A percentile compares a stretch with the other conserved stretches of the same genome.
Conservation (phyloP, 441 rosid species). For the Arabidopsis lyrata region DNA sequence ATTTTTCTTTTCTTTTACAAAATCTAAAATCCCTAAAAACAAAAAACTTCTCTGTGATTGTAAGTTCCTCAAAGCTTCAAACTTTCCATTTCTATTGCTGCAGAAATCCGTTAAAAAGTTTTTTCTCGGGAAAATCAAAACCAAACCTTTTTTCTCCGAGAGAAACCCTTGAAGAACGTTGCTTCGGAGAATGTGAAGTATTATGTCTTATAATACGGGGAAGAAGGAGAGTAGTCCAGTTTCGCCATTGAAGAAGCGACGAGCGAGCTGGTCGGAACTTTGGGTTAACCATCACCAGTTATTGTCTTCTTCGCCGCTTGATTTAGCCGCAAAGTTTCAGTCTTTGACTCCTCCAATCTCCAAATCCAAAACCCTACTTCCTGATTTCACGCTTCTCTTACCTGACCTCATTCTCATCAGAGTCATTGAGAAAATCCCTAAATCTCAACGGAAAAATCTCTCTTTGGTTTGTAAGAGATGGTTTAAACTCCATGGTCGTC, state of each 20-base stretch:
- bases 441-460: slow-evolving; percentile 57
- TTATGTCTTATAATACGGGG: slow-evolving; percentile 57
- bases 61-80: slow-evolving; percentile 36
- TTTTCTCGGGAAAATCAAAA: slow-evolving; percentile 17
- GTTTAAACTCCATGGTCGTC: slow-evolving; percentile 67
- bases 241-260: slow-evolving; percentile 59
- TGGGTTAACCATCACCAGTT: slow-evolving; percentile 61
- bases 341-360: slow-evolving; percentile 53
- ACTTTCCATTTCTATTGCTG: slow-evolving; percentile 41
- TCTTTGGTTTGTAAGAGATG: slow-evolving; percentile 75
- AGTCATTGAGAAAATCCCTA: slow-evolving; percentile 58
- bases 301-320: slow-evolving; percentile 52
- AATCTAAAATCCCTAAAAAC: slow-evolving; percentile 17
- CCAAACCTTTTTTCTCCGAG: background rate
- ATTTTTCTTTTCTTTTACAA: background rate
- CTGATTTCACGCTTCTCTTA: slow-evolving; percentile 64
- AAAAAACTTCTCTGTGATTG: slow-evolving; percentile 12
- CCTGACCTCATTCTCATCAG: slow-evolving; percentile 64
- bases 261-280: slow-evolving; percentile 71
- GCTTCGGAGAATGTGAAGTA: slow-evolving; percentile 19
- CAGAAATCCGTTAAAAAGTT: slow-evolving; percentile 42
- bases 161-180: slow-evolving; percentile 10
- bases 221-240: slow-evolving; percentile 51
- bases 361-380: slow-evolving; percentile 54
- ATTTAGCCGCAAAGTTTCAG: slow-evolving; percentile 64